Conservation (phyloP, 23 red algal genomes). For the Gracilaria caudata region DNA sequence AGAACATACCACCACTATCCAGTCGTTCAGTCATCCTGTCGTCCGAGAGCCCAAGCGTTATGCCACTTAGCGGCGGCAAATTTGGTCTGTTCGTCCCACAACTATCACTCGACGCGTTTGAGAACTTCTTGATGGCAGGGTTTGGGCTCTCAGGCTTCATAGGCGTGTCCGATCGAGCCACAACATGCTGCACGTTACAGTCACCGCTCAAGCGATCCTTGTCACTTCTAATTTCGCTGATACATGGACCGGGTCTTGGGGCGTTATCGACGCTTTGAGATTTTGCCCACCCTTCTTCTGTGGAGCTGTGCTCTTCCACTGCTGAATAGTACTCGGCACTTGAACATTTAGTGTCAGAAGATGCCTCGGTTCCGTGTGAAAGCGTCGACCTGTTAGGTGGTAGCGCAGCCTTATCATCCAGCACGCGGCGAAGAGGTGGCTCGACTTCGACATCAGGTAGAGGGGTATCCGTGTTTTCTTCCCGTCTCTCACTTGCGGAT, state of each 20-base stretch:
- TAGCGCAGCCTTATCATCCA: not conserved
- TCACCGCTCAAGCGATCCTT: constrained; percentile 21
- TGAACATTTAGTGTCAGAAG: constrained; percentile 4
- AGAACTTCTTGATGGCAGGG: not conserved
- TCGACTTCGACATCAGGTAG: not conserved
- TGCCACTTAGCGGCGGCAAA: constrained; percentile 42
- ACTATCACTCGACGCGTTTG: not conserved
- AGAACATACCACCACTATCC: constrained; percentile 22
- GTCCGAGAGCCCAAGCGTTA: constrained; percentile 61
- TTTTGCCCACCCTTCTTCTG: constrained; percentile 38
- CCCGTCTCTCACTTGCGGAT: not conserved
- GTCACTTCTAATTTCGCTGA: constrained; percentile 26
- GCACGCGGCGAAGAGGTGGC: not conserved
- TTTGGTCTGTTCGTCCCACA: constrained; percentile 55
- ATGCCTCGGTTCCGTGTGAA: constrained; percentile 14
- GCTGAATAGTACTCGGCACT: constrained; percentile 40
- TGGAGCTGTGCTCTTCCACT: constrained; percentile 40
- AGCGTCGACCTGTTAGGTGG: constrained; percentile 6
- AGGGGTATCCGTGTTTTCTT: not conserved
- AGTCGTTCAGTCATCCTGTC: constrained; percentile 48
- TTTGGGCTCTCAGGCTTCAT: constrained; percentile 7
- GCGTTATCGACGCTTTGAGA: not conserved
- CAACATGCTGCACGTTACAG: not conserved
- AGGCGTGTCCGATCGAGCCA: not conserved
- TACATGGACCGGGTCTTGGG: not conserved